These are phyloP conservation scores for Gossypium longicalyx DNA, from an alignment of 345 rosid species.

Conservation along the genomic window DNA sequence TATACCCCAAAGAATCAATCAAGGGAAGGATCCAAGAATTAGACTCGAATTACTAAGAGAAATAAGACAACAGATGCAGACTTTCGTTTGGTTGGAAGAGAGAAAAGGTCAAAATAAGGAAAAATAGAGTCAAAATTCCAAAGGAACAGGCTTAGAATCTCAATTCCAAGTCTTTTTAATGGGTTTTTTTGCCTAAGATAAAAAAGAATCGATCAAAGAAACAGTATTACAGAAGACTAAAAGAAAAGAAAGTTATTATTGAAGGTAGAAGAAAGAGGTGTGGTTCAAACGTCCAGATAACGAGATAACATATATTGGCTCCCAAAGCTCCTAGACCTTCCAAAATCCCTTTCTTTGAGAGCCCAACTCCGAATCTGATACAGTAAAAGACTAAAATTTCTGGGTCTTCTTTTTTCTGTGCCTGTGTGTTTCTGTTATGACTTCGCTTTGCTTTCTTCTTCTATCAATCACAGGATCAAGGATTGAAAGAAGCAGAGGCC, in stretches of 20 bases:
- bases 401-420: background rate
- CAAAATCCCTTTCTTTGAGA: background rate
- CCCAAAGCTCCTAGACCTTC: background rate
- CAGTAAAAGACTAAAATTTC: background rate
- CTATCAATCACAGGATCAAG: background rate
- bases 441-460: background rate
- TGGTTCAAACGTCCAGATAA: background rate
- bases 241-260: background rate
- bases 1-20: background rate
- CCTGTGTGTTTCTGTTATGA: background rate
- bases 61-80: slow-evolving; percentile 2
- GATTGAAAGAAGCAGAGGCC: background rate
- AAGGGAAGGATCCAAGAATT: background rate
- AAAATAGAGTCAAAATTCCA: slow-evolving; percentile 13
- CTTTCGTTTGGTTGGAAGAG: background rate
- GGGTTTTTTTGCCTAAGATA: background rate
- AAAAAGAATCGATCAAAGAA: background rate
- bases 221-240: background rate
- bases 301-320: background rate
- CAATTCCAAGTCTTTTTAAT: background rate
- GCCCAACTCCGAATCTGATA: background rate
- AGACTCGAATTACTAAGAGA: background rate
- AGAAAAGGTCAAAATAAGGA: slow-evolving; percentile 2
- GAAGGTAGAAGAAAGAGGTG: background rate
- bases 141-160: background rate